Base-by-base conservation (phyloP, 306 rosid species). In the Rosa lucieae region DNA sequence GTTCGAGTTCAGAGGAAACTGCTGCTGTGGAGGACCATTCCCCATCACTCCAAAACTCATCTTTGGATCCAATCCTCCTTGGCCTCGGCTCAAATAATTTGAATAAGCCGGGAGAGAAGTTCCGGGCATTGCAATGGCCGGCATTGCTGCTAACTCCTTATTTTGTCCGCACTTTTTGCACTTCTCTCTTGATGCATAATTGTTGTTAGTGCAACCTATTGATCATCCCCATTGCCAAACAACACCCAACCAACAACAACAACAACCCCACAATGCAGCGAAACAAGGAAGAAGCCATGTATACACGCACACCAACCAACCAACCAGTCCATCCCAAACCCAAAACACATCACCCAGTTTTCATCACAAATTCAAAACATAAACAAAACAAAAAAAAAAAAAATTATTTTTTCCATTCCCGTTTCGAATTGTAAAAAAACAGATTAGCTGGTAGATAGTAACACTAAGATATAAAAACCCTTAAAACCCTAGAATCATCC, bases 131-230 rank as follows among this genome's bases (percentile, higher is more conserved):
- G 97, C 95, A 74, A 89, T 75, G 15, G 97, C 97, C 52, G 97
- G 92, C 96, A 94, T 91, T 84, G 96, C 94, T 52, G 98, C 96
- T 79, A 91, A 82, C 90, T 91, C 98, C 96, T 93, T 95, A 39
- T 88, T 93, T 85, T 95, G 93, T 75, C 99, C 98, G 48, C 98
- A 95, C 86, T 91, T 95, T 86, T 95, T 95, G 93, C 98, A 95
- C 94, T 88, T 92, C 81, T 93, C 98, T 95, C 98, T 88, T 90
- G 99, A 95, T 86, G 99, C 99, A 92, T 95, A 95, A 93, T 95
- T 95, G 98, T 93, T 95, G 97, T 95, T 95, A 91, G 99, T 95
- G 99, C 99, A 95, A 89, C 98, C 99, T 95, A 93, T 88, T 79
- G 92, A 81, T 91, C 42, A 66, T 37, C 70, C 20, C 92, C 94